phyloP scores from a whole-genome alignment of 2,329 filamentous ascomycete genomes.

The Fusarium nurragi region DNA sequence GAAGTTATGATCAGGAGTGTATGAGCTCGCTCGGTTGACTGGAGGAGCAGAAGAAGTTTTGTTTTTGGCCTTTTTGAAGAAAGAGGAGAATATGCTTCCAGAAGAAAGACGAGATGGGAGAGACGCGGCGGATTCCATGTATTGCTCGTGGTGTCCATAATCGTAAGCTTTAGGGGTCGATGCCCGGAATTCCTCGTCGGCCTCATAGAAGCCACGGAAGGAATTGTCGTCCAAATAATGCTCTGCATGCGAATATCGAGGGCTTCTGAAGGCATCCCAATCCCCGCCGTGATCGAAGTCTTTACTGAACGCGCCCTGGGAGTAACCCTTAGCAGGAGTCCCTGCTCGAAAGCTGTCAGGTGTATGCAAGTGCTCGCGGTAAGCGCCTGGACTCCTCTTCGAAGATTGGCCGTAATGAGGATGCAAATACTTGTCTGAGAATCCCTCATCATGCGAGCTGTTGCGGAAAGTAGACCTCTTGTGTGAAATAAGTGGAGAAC shows the following conservation, averaged over 20 bases:
- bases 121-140: slow-evolving; percentile 21
- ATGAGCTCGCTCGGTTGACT: slow-evolving; percentile 7
- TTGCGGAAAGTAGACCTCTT: background rate
- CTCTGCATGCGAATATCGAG: background rate
- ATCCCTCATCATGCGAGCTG: background rate
- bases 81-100: slow-evolving; percentile 35
- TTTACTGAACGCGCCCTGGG: slow-evolving; percentile 40
- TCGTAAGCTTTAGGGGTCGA: background rate
- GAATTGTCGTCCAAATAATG: background rate
- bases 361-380: slow-evolving; percentile 2
- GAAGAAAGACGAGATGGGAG: slow-evolving; percentile 28
- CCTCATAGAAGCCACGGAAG: slow-evolving; percentile 1
- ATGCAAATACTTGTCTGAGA: slow-evolving; percentile 7
- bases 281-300: slow-evolving; percentile 20
- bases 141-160: slow-evolving; percentile 1
- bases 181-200: background rate
- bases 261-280: slow-evolving; percentile 22
- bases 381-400: background rate
- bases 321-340: slow-evolving; percentile 30
- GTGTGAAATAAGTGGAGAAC: slow-evolving; percentile 32
- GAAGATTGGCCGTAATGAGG: slow-evolving; percentile 13
- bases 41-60: slow-evolving; percentile 1
- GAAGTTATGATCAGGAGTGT: slow-evolving; percentile 17
- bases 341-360: slow-evolving; percentile 17
- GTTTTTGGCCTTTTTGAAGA: slow-evolving; percentile 34